Conservation (phyloP, 345 rosid species). For the Linum tenue region DNA sequence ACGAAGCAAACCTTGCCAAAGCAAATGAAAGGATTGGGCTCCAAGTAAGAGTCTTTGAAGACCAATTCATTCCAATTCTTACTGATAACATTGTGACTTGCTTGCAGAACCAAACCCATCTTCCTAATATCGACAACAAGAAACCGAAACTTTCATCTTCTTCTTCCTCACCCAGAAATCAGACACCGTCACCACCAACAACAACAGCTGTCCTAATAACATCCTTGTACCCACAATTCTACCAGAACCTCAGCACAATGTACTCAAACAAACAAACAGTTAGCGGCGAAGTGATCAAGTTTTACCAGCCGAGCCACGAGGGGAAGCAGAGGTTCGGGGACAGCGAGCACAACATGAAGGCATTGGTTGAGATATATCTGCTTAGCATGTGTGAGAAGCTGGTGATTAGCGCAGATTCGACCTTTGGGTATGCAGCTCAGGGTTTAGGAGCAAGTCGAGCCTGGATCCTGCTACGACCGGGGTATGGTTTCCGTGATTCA, state of each 20-base stretch:
- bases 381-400: no score
- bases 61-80: neutral
- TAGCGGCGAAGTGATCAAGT: no score
- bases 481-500: neutral
- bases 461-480: neutral
- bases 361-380: constrained; percentile 14
- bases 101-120: no score
- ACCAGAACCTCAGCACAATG: no score
- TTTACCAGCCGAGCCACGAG: constrained; percentile 15
- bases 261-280: no score
- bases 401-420: no score
- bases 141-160: no score
- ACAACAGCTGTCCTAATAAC: constrained; percentile 9
- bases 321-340: constrained; percentile 11
- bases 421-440: constrained; percentile 22
- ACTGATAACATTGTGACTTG: constrained; percentile 5
- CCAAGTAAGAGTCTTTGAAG: constrained; percentile 11
- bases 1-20: no score
- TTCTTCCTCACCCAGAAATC: no score
- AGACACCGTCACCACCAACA: neutral
- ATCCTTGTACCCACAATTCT: neutral
- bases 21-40: neutral
- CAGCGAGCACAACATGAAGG: constrained; percentile 15
- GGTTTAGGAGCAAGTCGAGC: constrained; percentile 6
- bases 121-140: no score